Evolutionary conservation across 78 protist species (phyloP).

Genomic region (Dictyostelium citrinum): DNA sequence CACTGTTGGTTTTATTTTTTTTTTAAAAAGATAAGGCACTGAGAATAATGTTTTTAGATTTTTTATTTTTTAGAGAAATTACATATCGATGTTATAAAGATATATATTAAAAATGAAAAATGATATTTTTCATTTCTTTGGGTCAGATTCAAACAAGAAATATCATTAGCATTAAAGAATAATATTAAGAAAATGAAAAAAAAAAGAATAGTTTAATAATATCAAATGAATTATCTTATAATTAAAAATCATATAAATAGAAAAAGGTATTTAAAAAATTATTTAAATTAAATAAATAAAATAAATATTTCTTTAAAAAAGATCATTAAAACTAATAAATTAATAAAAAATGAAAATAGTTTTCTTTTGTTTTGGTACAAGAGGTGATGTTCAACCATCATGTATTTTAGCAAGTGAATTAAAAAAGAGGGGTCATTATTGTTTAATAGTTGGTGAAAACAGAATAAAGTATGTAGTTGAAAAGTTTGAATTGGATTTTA

Average conservation of each 20-base stretch:
- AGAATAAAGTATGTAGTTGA: constrained; percentile 38
- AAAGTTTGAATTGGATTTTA: constrained; percentile 11
- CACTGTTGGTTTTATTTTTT: no score
- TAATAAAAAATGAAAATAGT: constrained; percentile 27
- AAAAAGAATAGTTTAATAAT: not conserved
- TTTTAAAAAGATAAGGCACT: no score
- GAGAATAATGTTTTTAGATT: no score
- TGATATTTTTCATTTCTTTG: not conserved
- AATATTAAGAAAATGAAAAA: not conserved
- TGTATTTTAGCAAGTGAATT: not conserved
- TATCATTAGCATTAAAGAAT: not conserved
- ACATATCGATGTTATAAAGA: no score
- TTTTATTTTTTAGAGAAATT: not conserved
- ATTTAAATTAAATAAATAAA: no score
- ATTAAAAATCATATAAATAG: no score
- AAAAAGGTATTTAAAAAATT: no score
- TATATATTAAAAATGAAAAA: not conserved
- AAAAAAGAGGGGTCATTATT: constrained; percentile 3
- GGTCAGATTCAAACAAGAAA: not conserved
- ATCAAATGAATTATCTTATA: no score
- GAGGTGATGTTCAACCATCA: constrained; percentile 20
- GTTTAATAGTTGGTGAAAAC: not conserved
- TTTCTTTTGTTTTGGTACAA: constrained; percentile 6
- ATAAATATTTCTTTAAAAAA: no score
- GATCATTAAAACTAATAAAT: not conserved